These are phyloP conservation scores for Rhizopogon roseolus DNA, from an alignment of 768 basidiomycete genomes.

Conservation along the genomic window DNA sequence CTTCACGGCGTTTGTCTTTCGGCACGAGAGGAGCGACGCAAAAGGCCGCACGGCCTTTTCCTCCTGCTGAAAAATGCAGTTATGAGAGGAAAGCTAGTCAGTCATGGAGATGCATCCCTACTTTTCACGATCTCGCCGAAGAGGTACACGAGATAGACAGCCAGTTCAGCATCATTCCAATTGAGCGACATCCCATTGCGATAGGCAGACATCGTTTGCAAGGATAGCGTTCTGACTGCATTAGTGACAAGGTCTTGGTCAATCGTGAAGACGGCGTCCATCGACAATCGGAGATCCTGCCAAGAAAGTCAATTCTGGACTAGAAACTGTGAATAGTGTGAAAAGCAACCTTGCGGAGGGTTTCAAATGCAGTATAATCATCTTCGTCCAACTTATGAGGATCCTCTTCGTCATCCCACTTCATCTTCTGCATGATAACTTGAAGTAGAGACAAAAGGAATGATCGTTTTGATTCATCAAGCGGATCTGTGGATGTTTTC, in stretches of 20 bases:
- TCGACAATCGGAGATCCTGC: slow-evolving; percentile 79
- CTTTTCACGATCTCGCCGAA: slow-evolving; percentile 93
- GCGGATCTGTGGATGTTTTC: slow-evolving; percentile 54
- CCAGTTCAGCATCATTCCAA: slow-evolving; percentile 94
- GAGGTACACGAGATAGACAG: slow-evolving; percentile 88
- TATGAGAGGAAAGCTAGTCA: background rate
- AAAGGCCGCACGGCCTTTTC: slow-evolving; percentile 82
- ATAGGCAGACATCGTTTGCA: slow-evolving; percentile 71
- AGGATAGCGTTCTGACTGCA: slow-evolving; percentile 66
- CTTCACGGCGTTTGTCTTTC: slow-evolving; percentile 61
- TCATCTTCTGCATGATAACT: slow-evolving; percentile 82
- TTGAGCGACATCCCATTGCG: slow-evolving; percentile 54
- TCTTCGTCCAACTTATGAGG: slow-evolving; percentile 87
- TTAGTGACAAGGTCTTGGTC: slow-evolving; percentile 83
- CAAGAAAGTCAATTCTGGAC: slow-evolving; percentile 8
- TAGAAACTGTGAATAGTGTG: slow-evolving; percentile 3
- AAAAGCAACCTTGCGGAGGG: slow-evolving; percentile 67
- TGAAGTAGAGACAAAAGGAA: slow-evolving; percentile 78
- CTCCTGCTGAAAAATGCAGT: slow-evolving; percentile 44
- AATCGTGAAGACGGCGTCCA: slow-evolving; percentile 83
- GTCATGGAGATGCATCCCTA: slow-evolving; percentile 27
- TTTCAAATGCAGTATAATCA: slow-evolving; percentile 75
- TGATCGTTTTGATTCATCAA: slow-evolving; percentile 61
- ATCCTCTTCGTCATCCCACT: slow-evolving; percentile 81
- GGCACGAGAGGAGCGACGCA: slow-evolving; percentile 69